Percentiles rank a stretch among this genome's conserved stretches.
Conservation (phyloP, 768 basidiomycete species). For the Coprinellus aureogranulatus region DNA sequence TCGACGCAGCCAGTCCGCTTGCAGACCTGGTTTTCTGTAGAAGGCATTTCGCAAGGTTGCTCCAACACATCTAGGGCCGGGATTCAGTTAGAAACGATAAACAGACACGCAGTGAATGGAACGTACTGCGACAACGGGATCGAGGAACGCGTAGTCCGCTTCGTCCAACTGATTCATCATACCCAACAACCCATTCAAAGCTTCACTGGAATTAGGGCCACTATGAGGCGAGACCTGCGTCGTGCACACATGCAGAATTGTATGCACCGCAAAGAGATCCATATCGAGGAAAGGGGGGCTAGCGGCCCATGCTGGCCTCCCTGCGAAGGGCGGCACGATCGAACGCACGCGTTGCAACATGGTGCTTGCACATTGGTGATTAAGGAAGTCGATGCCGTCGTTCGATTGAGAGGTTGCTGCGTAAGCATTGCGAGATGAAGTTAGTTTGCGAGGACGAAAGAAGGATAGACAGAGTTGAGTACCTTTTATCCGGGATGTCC, state of each 20-base stretch:
- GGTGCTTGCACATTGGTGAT: conserved; percentile 41
- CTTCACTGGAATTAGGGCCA: conserved; percentile 32
- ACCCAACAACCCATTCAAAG: conserved; percentile 41
- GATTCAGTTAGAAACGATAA: neutral
- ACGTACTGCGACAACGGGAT: conserved; percentile 55
- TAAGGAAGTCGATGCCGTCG: conserved; percentile 25
- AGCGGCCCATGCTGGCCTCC: conserved; percentile 30
- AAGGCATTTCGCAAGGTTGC: neutral
- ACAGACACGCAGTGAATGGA: neutral
- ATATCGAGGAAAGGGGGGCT: conserved; percentile 34
- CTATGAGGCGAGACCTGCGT: conserved; percentile 25
- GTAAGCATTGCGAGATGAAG: neutral
- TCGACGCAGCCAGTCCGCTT: neutral
- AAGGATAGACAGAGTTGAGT: neutral
- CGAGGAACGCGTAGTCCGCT: conserved; percentile 50
- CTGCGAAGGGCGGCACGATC: conserved; percentile 36
- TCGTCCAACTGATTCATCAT: conserved; percentile 48
- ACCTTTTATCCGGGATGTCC: conserved; percentile 36
- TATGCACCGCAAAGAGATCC: conserved; percentile 47
- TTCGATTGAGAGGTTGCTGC: neutral
- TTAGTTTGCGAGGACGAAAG: neutral
- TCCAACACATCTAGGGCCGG: conserved; percentile 29
- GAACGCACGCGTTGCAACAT: conserved; percentile 46
- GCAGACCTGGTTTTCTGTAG: neutral
- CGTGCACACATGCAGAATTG: conserved; percentile 47